These are phyloP conservation scores for Rasamsonia emersonii DNA, from an alignment of 2,329 filamentous ascomycete species.

Conservation along the genomic window DNA sequence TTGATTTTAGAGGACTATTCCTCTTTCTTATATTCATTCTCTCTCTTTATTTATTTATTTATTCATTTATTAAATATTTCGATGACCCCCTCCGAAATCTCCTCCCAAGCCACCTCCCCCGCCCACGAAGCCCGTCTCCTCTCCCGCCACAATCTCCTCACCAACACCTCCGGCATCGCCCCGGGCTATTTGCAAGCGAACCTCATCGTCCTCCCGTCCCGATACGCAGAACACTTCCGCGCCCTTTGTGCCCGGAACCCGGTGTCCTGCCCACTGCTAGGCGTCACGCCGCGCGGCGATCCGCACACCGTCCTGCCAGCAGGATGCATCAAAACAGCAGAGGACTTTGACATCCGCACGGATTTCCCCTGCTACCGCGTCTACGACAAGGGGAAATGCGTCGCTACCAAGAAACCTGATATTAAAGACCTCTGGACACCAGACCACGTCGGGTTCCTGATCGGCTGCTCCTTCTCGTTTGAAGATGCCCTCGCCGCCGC, in stretches of 20 bases:
- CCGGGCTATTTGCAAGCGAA: slow-evolving; percentile 54
- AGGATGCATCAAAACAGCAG: slow-evolving; percentile 13
- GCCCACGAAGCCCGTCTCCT: slow-evolving; percentile 36
- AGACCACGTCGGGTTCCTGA: slow-evolving; percentile 54
- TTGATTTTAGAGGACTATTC: too few relatives aligned
- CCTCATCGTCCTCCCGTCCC: slow-evolving; percentile 50
- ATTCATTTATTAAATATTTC: neutral
- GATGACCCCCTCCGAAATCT: slow-evolving; percentile 3
- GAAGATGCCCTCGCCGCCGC: slow-evolving; percentile 47
- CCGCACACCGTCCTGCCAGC: slow-evolving; percentile 13
- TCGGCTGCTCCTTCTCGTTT: slow-evolving; percentile 58
- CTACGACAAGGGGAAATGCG: slow-evolving; percentile 43
- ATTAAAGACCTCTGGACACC: slow-evolving; percentile 46
- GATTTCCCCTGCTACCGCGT: slow-evolving; percentile 53
- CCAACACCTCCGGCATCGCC: slow-evolving; percentile 47
- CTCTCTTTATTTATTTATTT: too few relatives aligned
- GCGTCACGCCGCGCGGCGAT: slow-evolving; percentile 37
- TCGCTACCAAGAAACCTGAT: slow-evolving; percentile 29
- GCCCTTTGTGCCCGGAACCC: slow-evolving; percentile 53
- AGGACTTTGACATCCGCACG: slow-evolving; percentile 46
- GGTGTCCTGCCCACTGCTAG: slow-evolving; percentile 54
- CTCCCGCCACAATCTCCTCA: slow-evolving; percentile 34
- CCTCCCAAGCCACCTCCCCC: slow-evolving; percentile 9
- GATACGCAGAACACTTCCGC: slow-evolving; percentile 51
- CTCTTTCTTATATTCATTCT: too few relatives aligned